Evolutionary conservation across 2,329 filamentous ascomycete genomes (phyloP).

Genomic region (Davidsoniella eucalypti): DNA sequence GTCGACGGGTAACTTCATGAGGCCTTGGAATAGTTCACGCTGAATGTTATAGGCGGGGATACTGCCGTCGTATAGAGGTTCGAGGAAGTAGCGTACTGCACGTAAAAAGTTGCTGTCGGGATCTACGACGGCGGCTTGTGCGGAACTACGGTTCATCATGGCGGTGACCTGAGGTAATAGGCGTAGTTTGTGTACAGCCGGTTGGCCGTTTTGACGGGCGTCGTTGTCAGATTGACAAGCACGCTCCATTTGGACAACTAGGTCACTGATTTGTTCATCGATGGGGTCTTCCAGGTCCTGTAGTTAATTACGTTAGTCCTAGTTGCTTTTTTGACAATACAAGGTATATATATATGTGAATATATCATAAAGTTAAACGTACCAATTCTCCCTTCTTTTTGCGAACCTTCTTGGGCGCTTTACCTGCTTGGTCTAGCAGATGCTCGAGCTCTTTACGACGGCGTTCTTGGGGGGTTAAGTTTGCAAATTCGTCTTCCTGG

Average conservation of each 20-base stretch:
- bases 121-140: conserved; percentile 71
- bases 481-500: conserved; percentile 51
- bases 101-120: conserved; percentile 91
- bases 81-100: conserved; percentile 91
- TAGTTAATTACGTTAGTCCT: neutral
- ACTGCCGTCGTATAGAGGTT: conserved; percentile 84
- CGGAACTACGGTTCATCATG: conserved; percentile 76
- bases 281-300: conserved; percentile 81
- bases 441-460: conserved; percentile 70
- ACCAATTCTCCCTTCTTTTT: conserved; percentile 42
- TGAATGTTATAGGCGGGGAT: conserved; percentile 96
- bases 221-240: conserved; percentile 77
- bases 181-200: conserved; percentile 83
- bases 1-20: conserved; percentile 68
- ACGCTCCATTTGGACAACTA: conserved; percentile 79
- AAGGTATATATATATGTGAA: neutral
- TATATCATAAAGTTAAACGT: neutral
- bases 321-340: conserved; percentile 5
- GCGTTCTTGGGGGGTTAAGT: conserved; percentile 69
- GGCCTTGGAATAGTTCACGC: conserved; percentile 72
- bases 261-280: conserved; percentile 73
- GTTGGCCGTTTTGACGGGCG: conserved; percentile 61
- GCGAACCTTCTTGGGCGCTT: conserved; percentile 54
- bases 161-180: conserved; percentile 81
- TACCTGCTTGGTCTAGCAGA: conserved; percentile 76